phyloP scores from a whole-genome alignment of 495 filamentous ascomycete species.

The Trichoderma parareesei region DNA sequence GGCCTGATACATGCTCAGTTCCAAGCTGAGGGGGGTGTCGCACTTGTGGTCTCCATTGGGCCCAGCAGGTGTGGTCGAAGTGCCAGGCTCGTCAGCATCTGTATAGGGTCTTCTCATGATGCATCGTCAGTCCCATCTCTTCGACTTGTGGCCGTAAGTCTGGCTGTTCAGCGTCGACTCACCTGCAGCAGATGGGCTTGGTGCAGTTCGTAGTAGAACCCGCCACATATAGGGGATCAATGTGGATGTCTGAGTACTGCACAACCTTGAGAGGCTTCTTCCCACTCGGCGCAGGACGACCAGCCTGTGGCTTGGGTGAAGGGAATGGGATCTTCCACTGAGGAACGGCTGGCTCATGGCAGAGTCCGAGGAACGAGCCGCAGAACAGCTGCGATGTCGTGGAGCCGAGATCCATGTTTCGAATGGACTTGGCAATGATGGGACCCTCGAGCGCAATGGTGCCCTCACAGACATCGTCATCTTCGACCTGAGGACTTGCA shows the following conservation, averaged over 20 bases:
- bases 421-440: constrained; percentile 38
- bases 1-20: constrained; percentile 46
- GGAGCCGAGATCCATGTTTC: constrained; percentile 36
- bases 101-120: constrained; percentile 28
- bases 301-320: constrained; percentile 30
- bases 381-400: constrained; percentile 43
- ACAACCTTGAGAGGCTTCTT: constrained; percentile 41
- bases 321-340: constrained; percentile 37
- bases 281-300: constrained; percentile 36
- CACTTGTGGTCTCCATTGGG: constrained; percentile 40
- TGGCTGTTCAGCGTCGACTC: constrained; percentile 9
- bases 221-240: constrained; percentile 42
- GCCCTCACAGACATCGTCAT: constrained; percentile 43
- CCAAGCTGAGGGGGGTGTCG: constrained; percentile 41
- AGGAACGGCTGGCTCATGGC: constrained; percentile 36
- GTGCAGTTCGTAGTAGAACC: constrained; percentile 44
- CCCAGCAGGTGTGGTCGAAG: constrained; percentile 37
- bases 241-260: constrained; percentile 50
- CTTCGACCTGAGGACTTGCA: constrained; percentile 23
- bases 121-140: background rate
- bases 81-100: constrained; percentile 33
- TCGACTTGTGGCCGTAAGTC: background rate
- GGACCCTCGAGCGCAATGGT: constrained; percentile 41
- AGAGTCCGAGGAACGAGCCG: constrained; percentile 40
- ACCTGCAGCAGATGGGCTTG: constrained; percentile 50